Base-by-base conservation (phyloP, 331 rosid species). In the Ulmus americana region DNA sequence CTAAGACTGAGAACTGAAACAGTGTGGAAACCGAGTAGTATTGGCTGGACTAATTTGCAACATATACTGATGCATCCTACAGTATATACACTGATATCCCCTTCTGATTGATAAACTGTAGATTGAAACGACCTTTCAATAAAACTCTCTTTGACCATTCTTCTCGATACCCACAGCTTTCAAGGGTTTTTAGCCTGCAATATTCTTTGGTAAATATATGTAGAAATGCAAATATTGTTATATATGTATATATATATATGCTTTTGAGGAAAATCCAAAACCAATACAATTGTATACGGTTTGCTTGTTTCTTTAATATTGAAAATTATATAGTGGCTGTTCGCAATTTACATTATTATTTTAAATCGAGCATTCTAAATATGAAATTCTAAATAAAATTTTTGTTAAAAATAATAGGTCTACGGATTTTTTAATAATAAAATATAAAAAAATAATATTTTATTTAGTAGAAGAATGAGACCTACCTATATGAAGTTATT, bases 81-180 rank as follows among this genome's bases (percentile, higher is more conserved):
- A 80, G 72, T 70, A 20, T 22, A 54, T 46, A 57, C 68, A 75
- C 44, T 64, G 45, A 64, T 41, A 62, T 39, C 74, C 35, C 48
- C 46, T 50, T 74, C 81, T 79, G 82, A 74, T 77, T 76, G 79
- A 76, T 74, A 16, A 48, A 81, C 85, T 81, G 92, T 85, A 70
- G 43, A 61, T 58, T 77, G 90, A 88, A 66, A 70, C 77, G 95
- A 83, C 95, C 76, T 70, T 58, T 83, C 95, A 78, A 46, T 64
- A 55, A 63, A 48, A 40, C 20, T 5, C 53, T 38, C 70, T 75
- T 85, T 88, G 81, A 79, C 88, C 74, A 42, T 45, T 7, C 14
- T 28, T 59, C 55, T 40, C 44, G 43, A 63, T 45, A 15, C 39
- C 7, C 50, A 6, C 22, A 56, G 15, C 40, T 59, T 52, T 70